Evolutionary conservation across 306 rosid species (phyloP).

Genomic region (Fragaria nilgerrensis): DNA sequence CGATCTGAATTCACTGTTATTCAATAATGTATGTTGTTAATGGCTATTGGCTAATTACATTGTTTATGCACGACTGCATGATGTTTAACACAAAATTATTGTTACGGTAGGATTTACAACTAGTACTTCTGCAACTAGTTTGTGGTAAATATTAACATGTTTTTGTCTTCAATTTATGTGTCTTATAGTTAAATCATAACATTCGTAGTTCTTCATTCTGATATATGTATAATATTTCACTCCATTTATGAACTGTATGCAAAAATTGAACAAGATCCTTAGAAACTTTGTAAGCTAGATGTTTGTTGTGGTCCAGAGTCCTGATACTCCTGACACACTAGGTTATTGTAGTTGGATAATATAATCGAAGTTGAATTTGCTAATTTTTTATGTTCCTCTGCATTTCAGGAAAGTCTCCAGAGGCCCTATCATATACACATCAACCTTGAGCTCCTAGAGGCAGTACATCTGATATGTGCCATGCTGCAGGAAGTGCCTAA

Average conservation of each 20-base stretch:
- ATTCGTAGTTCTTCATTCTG: neutral
- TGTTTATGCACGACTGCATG: neutral
- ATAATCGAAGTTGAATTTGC: neutral
- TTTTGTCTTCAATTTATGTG: neutral
- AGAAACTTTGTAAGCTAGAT: neutral
- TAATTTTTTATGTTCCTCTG: neutral
- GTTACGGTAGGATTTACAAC: neutral
- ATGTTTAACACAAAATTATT: neutral
- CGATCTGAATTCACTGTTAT: neutral
- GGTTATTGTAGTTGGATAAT: neutral
- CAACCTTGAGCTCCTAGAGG: constrained; percentile 85
- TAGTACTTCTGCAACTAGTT: neutral
- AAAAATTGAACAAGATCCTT: neutral
- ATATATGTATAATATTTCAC: neutral
- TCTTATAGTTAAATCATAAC: too few species aligned
- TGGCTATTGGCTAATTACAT: neutral
- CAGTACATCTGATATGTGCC: constrained; percentile 81
- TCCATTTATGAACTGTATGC: neutral
- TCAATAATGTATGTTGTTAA: neutral
- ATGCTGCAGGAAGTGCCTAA: constrained; percentile 96
- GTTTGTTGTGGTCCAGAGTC: neutral
- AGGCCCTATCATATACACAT: constrained; percentile 98
- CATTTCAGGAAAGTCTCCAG: constrained; percentile 79
- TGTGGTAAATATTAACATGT: neutral
- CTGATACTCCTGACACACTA: neutral